phyloP scores from a whole-genome alignment of 163 green algal genomes.

The Scenedesmus sp. region DNA sequence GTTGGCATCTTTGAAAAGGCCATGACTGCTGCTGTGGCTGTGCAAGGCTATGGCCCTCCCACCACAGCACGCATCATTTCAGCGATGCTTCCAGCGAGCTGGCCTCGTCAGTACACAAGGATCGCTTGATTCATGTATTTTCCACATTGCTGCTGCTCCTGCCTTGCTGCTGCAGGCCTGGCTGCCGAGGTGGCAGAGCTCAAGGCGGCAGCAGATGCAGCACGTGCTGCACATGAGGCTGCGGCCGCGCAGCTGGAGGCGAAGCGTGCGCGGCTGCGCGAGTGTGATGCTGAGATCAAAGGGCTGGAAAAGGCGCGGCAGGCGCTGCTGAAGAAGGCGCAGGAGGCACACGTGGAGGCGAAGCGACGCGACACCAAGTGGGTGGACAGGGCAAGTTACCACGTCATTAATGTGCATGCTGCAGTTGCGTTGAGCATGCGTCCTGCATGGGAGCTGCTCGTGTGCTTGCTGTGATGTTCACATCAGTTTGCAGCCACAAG shows the following conservation, averaged over 20 bases:
- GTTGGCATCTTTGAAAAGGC: too few relatives aligned
- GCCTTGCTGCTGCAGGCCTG: slow-evolving; percentile 8
- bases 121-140: neutral
- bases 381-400: neutral
- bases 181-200: slow-evolving; percentile 70
- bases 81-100: too few relatives aligned
- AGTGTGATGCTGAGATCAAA: slow-evolving; percentile 86
- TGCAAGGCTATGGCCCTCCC: too few relatives aligned
- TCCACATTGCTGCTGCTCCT: neutral
- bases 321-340: slow-evolving; percentile 55
- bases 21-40: too few relatives aligned
- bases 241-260: slow-evolving; percentile 63
- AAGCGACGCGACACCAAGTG: slow-evolving; percentile 83
- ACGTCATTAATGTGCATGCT: too few relatives aligned
- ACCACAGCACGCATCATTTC: too few relatives aligned
- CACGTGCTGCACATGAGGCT: slow-evolving; percentile 61
- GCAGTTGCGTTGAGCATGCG: too few relatives aligned
- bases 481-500: too few relatives aligned
- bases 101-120: neutral
- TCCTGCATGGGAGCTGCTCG: too few relatives aligned
- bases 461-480: too few relatives aligned
- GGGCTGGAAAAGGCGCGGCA: slow-evolving; percentile 65
- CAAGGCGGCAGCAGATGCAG: slow-evolving; percentile 54
- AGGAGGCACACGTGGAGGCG: slow-evolving; percentile 71
- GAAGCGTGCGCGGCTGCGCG: slow-evolving; percentile 58